These are phyloP conservation scores for Pseudozyma pruni DNA, from an alignment of 1,284 basidiomycete genomes.

Conservation along the genomic window DNA sequence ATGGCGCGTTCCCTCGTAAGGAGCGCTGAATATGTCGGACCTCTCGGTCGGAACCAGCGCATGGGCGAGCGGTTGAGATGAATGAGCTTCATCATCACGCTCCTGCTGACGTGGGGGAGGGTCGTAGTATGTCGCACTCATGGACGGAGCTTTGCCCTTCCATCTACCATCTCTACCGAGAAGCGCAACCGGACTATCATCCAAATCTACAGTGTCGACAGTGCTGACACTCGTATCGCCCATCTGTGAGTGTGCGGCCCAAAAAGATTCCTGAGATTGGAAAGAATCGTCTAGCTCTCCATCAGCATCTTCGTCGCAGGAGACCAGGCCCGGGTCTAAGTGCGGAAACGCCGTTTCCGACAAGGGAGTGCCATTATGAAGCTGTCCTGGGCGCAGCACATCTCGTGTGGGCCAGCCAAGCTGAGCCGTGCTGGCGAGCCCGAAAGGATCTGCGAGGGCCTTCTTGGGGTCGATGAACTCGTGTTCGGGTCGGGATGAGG, in stretches of 20 bases:
- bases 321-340: neutral
- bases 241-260: constrained; percentile 7
- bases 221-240: constrained; percentile 21
- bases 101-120: neutral
- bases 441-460: neutral
- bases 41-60: neutral
- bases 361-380: too few relatives aligned
- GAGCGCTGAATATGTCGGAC: neutral
- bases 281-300: constrained; percentile 29
- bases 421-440: neutral
- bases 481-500: neutral
- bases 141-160: constrained; percentile 8
- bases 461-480: constrained; percentile 5
- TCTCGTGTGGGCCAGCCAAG: neutral
- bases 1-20: neutral
- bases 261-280: constrained; percentile 16
- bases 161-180: constrained; percentile 17
- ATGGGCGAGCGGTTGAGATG: neutral
- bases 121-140: neutral
- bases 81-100: neutral
- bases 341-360: too few relatives aligned
- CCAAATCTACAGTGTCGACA: constrained; percentile 9
- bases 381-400: neutral
- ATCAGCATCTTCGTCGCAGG: constrained; percentile 37
- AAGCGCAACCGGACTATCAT: constrained; percentile 16